Base-by-base conservation (phyloP, 2,329 filamentous ascomycete genomes). In the Pestalotiopsis fici region DNA sequence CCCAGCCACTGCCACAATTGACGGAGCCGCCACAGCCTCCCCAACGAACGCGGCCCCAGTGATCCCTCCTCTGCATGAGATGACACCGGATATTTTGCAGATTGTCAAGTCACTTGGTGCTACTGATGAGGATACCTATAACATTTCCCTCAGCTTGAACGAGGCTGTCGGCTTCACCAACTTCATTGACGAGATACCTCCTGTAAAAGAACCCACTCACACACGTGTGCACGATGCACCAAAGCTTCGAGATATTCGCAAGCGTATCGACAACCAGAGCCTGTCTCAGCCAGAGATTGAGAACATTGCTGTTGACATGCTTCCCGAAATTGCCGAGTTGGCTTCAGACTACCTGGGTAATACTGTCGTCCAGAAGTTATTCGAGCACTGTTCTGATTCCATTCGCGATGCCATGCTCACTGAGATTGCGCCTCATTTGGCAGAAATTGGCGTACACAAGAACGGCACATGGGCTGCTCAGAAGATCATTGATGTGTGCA, bases 381-480 rank as follows among this genome's bases (percentile, higher is more conserved):
- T 99, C 76, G 95, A 99, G 79, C 94, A 93, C 81, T 98, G 96
- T 83, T 96, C 94, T 0, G 95, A 98, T 78, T 85, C 90, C 55
- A 89, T 95, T 55, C 95, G 97, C 74, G 94, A 98, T 78, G 91
- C 92, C 66, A 98, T 99, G 96, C 85, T 99, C 67, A 81, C 84
- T 15, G 90, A 95, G 76, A 97, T 99, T 74, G 90, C 93, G 2
- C 95, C 95, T 67, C 95, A 98, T 77, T 88, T 98, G 78, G 94
- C 95, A 28, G 95, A 98, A 81, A 98, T 98, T 80, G 96, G 96
- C 74, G 91, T 98, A 7, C 96, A 99, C 87, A 99, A 99, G 88
- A 99, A 99, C 75, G 96, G 96, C 70, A 99, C 96, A 1, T 99
- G 96, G 96, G 96, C 96, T 65, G 96, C 96, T 1, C 96, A 99